These are phyloP conservation scores for Naganishia friedmannii DNA, from an alignment of 768 basidiomycete genomes.

Conservation along the genomic window DNA sequence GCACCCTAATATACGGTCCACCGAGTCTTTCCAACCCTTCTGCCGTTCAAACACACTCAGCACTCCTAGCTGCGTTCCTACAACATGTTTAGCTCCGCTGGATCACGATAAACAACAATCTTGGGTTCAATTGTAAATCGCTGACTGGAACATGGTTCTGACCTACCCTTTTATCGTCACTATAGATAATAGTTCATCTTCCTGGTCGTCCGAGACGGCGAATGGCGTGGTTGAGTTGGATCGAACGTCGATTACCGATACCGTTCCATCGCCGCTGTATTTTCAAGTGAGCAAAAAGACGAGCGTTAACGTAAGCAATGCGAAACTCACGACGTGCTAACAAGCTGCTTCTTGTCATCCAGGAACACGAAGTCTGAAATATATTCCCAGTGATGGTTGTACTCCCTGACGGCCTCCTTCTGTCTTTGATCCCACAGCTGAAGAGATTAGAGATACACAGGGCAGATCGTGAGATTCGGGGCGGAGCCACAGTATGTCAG, in stretches of 20 bases:
- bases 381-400: slow-evolving; percentile 88
- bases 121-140: not conserved
- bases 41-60: slow-evolving; percentile 83
- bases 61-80: slow-evolving; percentile 85
- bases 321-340: slow-evolving; percentile 73
- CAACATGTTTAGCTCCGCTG: slow-evolving; percentile 72
- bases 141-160: slow-evolving; percentile 40
- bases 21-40: slow-evolving; percentile 87
- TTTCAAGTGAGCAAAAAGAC: not conserved
- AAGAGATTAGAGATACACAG: not conserved
- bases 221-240: slow-evolving; percentile 73
- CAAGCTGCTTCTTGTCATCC: slow-evolving; percentile 74
- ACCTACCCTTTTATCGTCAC: slow-evolving; percentile 75
- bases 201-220: slow-evolving; percentile 89
- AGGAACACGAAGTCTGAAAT: slow-evolving; percentile 89
- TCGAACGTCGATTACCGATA: slow-evolving; percentile 87
- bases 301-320: not conserved
- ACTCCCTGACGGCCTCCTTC: slow-evolving; percentile 63
- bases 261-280: slow-evolving; percentile 80
- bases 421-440: slow-evolving; percentile 89
- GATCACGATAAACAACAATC: not conserved
- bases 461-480: too few relatives aligned
- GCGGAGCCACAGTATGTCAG: too few relatives aligned
- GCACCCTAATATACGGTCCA: slow-evolving; percentile 82
- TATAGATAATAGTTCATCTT: slow-evolving; percentile 85